These are phyloP conservation scores for Globisporangium parvum DNA, from an alignment of 352 stramenopile species.

Conservation along the genomic window DNA sequence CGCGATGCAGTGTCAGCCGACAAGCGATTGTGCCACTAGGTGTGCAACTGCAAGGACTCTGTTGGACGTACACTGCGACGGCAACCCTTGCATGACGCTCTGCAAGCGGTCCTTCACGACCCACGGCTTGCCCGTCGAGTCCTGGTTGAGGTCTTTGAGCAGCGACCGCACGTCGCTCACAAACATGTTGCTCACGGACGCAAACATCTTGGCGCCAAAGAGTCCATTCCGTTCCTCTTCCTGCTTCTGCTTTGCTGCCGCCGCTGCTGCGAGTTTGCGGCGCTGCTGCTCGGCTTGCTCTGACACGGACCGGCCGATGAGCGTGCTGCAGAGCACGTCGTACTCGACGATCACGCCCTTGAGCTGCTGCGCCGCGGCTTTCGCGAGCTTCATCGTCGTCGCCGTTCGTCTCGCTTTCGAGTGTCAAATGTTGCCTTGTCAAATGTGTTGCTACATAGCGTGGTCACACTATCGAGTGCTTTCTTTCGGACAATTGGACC, in stretches of 20 bases:
- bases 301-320: slow-evolving; percentile 36
- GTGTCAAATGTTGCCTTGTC: no score
- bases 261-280: slow-evolving; percentile 15
- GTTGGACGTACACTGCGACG: slow-evolving; percentile 33
- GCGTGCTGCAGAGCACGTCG: slow-evolving; percentile 67
- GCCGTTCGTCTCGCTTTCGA: background rate
- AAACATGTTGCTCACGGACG: slow-evolving; percentile 44
- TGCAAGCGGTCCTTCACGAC: slow-evolving; percentile 55
- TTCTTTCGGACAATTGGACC: no score
- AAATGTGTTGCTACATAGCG: no score
- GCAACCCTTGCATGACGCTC: slow-evolving; percentile 54
- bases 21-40: background rate
- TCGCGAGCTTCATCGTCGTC: slow-evolving; percentile 71
- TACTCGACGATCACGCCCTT: slow-evolving; percentile 77
- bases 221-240: slow-evolving; percentile 20
- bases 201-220: slow-evolving; percentile 19
- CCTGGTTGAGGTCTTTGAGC: slow-evolving; percentile 53
- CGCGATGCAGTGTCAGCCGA: background rate
- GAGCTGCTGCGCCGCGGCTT: slow-evolving; percentile 57
- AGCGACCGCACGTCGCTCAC: slow-evolving; percentile 52
- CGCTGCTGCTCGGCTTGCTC: slow-evolving; percentile 30
- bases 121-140: slow-evolving; percentile 60
- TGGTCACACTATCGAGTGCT: no score
- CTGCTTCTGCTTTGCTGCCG: slow-evolving; percentile 11
- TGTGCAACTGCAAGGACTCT: no score